These are phyloP conservation scores for Isabelozyma gotoi DNA, from an alignment of 805 yeast species.

Conservation along the genomic window DNA sequence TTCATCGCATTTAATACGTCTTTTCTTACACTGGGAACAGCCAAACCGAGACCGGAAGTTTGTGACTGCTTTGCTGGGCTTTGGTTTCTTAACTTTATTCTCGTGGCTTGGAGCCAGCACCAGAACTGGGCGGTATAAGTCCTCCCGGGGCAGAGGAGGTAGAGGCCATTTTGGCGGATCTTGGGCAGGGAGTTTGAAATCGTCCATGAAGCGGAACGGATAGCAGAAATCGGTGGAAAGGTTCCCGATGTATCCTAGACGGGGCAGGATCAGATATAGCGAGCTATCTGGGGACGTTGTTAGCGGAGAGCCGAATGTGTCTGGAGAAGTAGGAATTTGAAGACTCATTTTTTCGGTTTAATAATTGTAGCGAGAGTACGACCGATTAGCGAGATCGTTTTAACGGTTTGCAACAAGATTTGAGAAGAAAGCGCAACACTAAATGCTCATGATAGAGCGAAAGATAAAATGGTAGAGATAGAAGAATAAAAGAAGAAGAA, in stretches of 20 bases:
- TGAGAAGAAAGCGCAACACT: not conserved
- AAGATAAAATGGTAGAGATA: too few relatives aligned
- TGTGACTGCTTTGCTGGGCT: not conserved
- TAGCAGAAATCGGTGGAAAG: not conserved
- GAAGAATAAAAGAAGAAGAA: too few relatives aligned
- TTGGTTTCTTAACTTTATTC: not conserved
- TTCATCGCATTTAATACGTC: slow-evolving; percentile 26
- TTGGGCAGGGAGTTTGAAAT: too few relatives aligned
- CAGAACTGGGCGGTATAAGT: too few relatives aligned
- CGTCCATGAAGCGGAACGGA: not conserved
- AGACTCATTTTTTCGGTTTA: not conserved
- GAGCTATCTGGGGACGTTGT: not conserved
- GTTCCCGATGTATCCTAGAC: not conserved
- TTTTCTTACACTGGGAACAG: slow-evolving; percentile 20
- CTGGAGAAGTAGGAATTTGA: not conserved
- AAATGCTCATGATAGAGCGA: too few relatives aligned
- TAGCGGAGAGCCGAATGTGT: not conserved
- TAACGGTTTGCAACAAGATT: not conserved
- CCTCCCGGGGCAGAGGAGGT: too few relatives aligned
- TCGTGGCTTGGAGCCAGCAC: not conserved
- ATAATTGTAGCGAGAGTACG: too few relatives aligned
- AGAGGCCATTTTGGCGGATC: too few relatives aligned
- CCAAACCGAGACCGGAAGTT: slow-evolving; percentile 19
- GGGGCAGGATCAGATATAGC: not conserved
- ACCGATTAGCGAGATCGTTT: not conserved